A percentile compares a stretch with the other conserved stretches of the same genome.
Evolutionary conservation across 306 rosid species (phyloP).

Genomic region (Rosa rugosa): DNA sequence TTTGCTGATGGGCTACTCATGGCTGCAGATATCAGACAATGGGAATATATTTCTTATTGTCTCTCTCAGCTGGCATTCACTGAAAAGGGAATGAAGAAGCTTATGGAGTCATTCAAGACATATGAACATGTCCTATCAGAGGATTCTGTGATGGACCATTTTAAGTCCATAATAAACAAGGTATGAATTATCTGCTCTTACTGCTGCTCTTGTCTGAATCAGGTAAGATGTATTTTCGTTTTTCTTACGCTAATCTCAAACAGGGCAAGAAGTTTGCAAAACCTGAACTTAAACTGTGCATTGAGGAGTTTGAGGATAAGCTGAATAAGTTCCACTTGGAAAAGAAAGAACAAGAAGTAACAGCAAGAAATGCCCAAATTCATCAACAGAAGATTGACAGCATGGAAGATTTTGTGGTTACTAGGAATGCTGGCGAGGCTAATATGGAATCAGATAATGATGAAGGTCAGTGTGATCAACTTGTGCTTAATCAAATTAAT

Average conservation of each 20-base stretch:
- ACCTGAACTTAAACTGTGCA: conserved; percentile 68
- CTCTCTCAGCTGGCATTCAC: conserved; percentile 93
- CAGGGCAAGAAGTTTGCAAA: conserved; percentile 95
- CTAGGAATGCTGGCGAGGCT: conserved; percentile 38
- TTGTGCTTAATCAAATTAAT: conserved; percentile 17
- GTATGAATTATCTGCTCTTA: conserved; percentile 37
- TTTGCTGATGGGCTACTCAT: conserved; percentile 3
- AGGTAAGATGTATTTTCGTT: not conserved
- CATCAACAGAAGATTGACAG: conserved; percentile 62
- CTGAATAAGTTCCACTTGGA: conserved; percentile 73
- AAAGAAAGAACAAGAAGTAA: conserved; percentile 80
- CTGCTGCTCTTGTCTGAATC: conserved; percentile 16
- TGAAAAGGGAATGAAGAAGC: conserved; percentile 89
- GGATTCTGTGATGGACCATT: conserved; percentile 83
- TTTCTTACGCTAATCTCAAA: conserved; percentile 14
- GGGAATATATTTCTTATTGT: conserved; percentile 87
- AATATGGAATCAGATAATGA: conserved; percentile 41
- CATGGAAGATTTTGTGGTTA: conserved; percentile 37
- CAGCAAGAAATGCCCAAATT: conserved; percentile 74
- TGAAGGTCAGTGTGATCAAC: conserved; percentile 51
- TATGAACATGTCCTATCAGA: conserved; percentile 75
- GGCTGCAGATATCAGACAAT: conserved; percentile 71
- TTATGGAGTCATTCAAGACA: conserved; percentile 78
- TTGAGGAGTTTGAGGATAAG: conserved; percentile 96
- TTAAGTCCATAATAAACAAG: conserved; percentile 77